These are phyloP conservation scores for Podospora australis DNA, from an alignment of 495 filamentous ascomycete species.

Conservation along the genomic window DNA sequence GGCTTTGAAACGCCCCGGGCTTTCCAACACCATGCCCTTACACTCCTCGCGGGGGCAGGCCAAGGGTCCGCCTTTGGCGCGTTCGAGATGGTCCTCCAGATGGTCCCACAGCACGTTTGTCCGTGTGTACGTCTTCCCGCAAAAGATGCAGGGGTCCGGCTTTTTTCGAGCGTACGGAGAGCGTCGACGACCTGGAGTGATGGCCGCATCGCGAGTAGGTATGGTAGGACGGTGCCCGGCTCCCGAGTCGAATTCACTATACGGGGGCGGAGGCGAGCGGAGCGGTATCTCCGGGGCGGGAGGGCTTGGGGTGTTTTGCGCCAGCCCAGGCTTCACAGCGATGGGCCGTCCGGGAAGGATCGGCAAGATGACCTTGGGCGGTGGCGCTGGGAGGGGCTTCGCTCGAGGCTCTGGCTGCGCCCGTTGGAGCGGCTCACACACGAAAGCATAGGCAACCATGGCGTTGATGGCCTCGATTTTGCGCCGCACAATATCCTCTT, in stretches of 20 bases:
- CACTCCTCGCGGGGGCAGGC: conserved; percentile 7
- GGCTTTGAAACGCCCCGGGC: conserved; percentile 7
- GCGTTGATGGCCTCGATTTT: conserved; percentile 12
- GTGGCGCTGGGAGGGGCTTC: conserved; percentile 1
- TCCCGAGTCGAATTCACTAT: not conserved
- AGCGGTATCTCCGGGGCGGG: not conserved
- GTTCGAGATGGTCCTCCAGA: conserved; percentile 7
- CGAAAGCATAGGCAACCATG: conserved; percentile 10
- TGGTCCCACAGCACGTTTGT: conserved; percentile 10
- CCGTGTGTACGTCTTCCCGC: conserved; percentile 12
- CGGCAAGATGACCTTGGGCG: conserved; percentile 2
- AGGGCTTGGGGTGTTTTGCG: not conserved
- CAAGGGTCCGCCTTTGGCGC: conserved; percentile 5
- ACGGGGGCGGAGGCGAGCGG: not conserved
- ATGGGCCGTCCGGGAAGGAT: not conserved
- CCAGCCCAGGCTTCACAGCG: not conserved
- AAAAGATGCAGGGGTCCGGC: conserved; percentile 13
- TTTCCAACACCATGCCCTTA: not conserved
- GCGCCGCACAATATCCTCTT: conserved; percentile 2
- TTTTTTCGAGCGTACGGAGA: conserved; percentile 5
- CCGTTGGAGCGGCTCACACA: conserved; percentile 2
- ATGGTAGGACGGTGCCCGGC: not conserved
- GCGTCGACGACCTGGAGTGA: not conserved
- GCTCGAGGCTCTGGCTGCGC: conserved; percentile 4
- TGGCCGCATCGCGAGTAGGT: not conserved